Evolutionary conservation across 768 basidiomycete genomes (phyloP).

Genomic region (Boletellus sp.): DNA sequence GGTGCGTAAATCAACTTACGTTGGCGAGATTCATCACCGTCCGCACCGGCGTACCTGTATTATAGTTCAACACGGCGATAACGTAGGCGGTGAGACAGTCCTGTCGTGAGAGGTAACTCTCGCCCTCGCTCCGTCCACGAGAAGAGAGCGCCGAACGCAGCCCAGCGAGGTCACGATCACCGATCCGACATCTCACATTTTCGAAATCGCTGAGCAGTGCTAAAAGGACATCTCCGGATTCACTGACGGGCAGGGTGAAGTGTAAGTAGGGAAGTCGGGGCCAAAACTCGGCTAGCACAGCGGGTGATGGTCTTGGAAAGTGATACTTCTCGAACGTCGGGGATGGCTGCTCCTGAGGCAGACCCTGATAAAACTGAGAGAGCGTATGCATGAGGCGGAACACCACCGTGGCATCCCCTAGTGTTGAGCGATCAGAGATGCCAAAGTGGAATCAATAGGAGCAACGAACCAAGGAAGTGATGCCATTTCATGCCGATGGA

Average conservation of each 20-base stretch:
- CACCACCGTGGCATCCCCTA: constrained; percentile 30
- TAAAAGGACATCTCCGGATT: constrained; percentile 17
- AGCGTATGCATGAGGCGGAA: constrained; percentile 29
- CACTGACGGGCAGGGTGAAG: constrained; percentile 11
- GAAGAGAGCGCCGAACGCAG: constrained; percentile 14
- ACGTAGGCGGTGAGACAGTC: too few relatives aligned
- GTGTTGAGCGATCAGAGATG: not conserved
- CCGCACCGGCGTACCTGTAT: too few relatives aligned
- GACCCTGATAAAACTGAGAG: constrained; percentile 29
- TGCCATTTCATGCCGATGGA: constrained; percentile 35
- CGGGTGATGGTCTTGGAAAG: constrained; percentile 16
- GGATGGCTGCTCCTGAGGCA: not conserved
- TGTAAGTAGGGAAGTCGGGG: constrained; percentile 27
- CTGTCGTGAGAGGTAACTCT: too few relatives aligned
- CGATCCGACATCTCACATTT: constrained; percentile 16
- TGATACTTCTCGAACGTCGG: constrained; percentile 27
- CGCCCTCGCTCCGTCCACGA: too few relatives aligned
- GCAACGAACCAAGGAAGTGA: constrained; percentile 31
- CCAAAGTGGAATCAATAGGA: not conserved
- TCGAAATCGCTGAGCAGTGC: constrained; percentile 10
- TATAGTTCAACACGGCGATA: too few relatives aligned
- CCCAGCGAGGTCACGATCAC: constrained; percentile 7
- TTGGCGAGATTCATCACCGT: too few relatives aligned
- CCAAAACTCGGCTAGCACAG: constrained; percentile 11
- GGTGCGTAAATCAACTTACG: too few relatives aligned